These are phyloP conservation scores for Flaveria floridana DNA, from an alignment of 140 eudicot species.

Conservation along the genomic window DNA sequence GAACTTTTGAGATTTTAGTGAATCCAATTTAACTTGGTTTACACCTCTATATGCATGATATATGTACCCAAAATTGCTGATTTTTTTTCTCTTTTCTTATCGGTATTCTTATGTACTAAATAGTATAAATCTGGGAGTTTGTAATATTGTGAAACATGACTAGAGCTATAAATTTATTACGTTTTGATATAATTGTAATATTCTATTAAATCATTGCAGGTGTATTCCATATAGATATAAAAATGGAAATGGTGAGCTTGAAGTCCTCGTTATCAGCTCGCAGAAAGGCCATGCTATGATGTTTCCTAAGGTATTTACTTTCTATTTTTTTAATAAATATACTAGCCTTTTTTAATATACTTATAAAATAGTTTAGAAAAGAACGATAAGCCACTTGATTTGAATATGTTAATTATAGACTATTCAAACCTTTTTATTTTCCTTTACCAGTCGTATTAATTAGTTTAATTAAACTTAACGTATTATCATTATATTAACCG, in stretches of 20 bases:
- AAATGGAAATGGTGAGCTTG: slow-evolving; percentile 49
- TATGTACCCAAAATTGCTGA: neutral
- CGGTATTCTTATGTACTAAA: neutral
- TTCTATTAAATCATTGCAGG: slow-evolving; percentile 39
- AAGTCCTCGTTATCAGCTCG: slow-evolving; percentile 78
- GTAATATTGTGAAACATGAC: neutral
- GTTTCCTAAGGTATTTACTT: slow-evolving; percentile 71
- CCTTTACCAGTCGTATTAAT: neutral
- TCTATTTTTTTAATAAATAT: neutral
- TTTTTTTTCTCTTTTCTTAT: neutral
- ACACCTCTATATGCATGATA: neutral
- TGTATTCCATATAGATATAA: slow-evolving; percentile 79
- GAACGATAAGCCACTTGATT: slow-evolving; percentile 37
- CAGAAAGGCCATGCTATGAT: slow-evolving; percentile 73
- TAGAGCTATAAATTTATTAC: neutral
- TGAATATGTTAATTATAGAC: slow-evolving; percentile 33
- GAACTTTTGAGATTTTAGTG: neutral
- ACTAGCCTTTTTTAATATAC: neutral
- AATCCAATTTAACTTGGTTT: neutral
- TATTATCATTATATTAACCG: too few species aligned
- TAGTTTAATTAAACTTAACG: neutral
- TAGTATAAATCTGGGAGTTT: neutral
- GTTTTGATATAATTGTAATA: neutral
- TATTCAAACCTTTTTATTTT: slow-evolving; percentile 12
- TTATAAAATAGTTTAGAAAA: neutral